These are phyloP conservation scores for Lasiodiplodia hormozganensis DNA, from an alignment of 2,329 filamentous ascomycete genomes.

Conservation along the genomic window DNA sequence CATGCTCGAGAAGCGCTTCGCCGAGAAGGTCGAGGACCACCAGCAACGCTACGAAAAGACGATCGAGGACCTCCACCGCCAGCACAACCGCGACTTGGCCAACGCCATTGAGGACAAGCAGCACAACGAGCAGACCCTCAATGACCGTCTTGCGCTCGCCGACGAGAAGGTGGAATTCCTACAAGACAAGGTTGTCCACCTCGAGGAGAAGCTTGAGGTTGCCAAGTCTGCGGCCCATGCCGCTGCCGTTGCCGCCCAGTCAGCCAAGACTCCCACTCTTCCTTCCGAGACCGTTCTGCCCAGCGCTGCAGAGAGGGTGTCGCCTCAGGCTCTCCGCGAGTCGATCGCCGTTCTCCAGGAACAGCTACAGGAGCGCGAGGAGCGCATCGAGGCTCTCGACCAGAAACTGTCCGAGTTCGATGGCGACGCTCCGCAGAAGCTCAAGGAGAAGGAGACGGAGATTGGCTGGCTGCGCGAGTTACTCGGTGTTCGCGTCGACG, in stretches of 20 bases:
- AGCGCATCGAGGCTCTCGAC: slow-evolving; percentile 86
- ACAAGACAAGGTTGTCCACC: slow-evolving; percentile 80
- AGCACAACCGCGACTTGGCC: slow-evolving; percentile 69
- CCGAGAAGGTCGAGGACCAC: slow-evolving; percentile 39
- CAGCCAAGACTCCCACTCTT: slow-evolving; percentile 53
- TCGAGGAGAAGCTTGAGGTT: slow-evolving; percentile 91
- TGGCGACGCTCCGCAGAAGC: slow-evolving; percentile 78
- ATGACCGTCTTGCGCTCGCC: slow-evolving; percentile 81
- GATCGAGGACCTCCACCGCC: slow-evolving; percentile 70
- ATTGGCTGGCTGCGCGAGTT: slow-evolving; percentile 95
- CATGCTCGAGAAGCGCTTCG: slow-evolving; percentile 52
- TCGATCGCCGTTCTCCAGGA: slow-evolving; percentile 97
- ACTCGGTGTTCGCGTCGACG: slow-evolving; percentile 85
- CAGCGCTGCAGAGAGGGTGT: slow-evolving; percentile 81
- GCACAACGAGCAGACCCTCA: slow-evolving; percentile 77
- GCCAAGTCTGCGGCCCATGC: slow-evolving; percentile 86
- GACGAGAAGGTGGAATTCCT: slow-evolving; percentile 85
- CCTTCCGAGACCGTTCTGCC: slow-evolving; percentile 42
- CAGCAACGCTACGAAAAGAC: slow-evolving; percentile 70
- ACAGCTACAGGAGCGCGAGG: slow-evolving; percentile 92
- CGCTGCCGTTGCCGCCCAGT: slow-evolving; percentile 72
- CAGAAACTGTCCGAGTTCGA: slow-evolving; percentile 72
- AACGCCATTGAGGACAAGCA: slow-evolving; percentile 83
- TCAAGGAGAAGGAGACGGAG: slow-evolving; percentile 91
- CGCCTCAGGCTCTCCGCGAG: slow-evolving; percentile 91